Base-by-base conservation (phyloP, 2,329 filamentous ascomycete genomes). In the Metarhizium album region DNA sequence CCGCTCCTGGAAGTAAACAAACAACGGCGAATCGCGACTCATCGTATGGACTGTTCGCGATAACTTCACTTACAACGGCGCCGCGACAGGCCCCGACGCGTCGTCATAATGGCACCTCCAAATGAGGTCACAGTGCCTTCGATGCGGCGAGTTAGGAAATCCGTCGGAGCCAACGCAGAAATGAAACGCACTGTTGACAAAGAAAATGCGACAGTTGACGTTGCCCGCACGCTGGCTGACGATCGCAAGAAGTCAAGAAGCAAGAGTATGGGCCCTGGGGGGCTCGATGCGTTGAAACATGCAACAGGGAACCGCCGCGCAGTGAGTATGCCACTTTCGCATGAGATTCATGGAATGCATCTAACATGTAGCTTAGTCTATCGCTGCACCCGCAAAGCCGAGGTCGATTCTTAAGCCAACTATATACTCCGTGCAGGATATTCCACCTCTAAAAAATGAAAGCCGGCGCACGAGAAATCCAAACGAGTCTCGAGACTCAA, bases 181-280 rank as follows among this genome's bases (percentile, higher is more conserved):
- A 70, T 62, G 59, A 74, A 61, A 59, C 79, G 71, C 66, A 67
- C 70, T 37, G 68, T 75, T 56, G 84, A 88, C 60, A 90, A 89
- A 67, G 88, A 94, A 64, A 94, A 94, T 74, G 77, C 79, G 62
- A 87, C 84, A 3, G 70, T 83, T 42, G 83, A 88, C 58, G 66
- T 86, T 51, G 76, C 74, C 54, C 75, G 77, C 56, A 69, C 72
- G 52, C 62, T 75, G 57, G 74, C 72, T 29, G 73, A 72, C 52
- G 74, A 67, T 62, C 73, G 76, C 55, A 78, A 77, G 70, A 91
- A 90, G 70, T 87, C 85, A 52, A 83, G 93, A 57, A 96, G 91
- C 70, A 97, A 96, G 74, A 97, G 91, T 70, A 84, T 98, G 58
- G 93, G 93, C 2, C 91, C 93, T 16, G 93, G 91, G 47, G 90